These are phyloP conservation scores for Carallia pectinifolia DNA, from an alignment of 345 rosid species.

Conservation along the genomic window DNA sequence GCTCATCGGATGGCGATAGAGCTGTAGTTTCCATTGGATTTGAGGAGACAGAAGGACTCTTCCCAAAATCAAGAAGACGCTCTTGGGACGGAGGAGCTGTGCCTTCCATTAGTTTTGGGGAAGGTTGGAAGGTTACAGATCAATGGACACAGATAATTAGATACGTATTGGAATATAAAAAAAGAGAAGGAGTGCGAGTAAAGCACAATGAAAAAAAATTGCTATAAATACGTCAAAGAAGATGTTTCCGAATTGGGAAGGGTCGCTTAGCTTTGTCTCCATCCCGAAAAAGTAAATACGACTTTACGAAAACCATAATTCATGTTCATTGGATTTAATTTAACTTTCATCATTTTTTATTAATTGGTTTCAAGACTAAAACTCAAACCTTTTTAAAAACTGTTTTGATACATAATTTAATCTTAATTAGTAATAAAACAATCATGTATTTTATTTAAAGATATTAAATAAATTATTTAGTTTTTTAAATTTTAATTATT, in stretches of 20 bases:
- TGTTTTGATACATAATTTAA: too few relatives aligned
- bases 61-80: constrained; percentile 73
- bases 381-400: too few relatives aligned
- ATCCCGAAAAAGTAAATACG: background rate
- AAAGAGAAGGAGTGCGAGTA: background rate
- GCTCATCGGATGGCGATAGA: constrained; percentile 49
- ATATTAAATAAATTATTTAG: too few relatives aligned
- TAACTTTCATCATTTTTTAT: too few relatives aligned
- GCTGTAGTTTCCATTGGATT: constrained; percentile 53
- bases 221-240: background rate
- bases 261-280: background rate
- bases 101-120: constrained; percentile 55
- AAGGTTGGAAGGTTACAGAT: background rate
- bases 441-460: too few relatives aligned
- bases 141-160: background rate
- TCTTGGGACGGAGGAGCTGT: constrained; percentile 39
- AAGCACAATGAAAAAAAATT: background rate
- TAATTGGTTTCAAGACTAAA: too few relatives aligned
- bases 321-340: too few relatives aligned
- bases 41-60: constrained; percentile 22
- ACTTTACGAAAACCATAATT: background rate
- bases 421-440: too few relatives aligned
- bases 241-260: constrained; percentile 9
- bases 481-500: too few relatives aligned
- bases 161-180: too few relatives aligned